phyloP scores from a whole-genome alignment of 1,139 yeast genomes.

The Chernovozyma aurita region DNA sequence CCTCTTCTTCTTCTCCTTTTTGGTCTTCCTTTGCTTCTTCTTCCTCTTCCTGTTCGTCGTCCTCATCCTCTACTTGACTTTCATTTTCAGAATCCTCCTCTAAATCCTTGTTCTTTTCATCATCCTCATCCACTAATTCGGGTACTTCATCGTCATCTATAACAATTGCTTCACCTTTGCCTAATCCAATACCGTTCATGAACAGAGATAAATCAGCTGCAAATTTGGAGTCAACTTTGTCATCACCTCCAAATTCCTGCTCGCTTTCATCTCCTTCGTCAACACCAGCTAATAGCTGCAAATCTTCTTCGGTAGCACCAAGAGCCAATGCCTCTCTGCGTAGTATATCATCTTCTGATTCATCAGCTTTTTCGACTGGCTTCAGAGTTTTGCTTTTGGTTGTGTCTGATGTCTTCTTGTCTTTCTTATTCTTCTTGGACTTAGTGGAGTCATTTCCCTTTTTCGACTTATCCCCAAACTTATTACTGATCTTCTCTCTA shows the following conservation, averaged over 20 bases:
- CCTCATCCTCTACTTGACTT: constrained; percentile 22
- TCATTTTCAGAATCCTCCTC: constrained; percentile 25
- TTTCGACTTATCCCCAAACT: constrained; percentile 23
- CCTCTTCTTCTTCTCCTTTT: constrained; percentile 10
- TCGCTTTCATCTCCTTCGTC: constrained; percentile 58
- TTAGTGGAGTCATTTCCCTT: constrained; percentile 20
- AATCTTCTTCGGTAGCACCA: constrained; percentile 70
- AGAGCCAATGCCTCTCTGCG: constrained; percentile 65
- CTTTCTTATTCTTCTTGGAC: constrained; percentile 17
- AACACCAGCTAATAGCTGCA: constrained; percentile 47
- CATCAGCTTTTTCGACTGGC: constrained; percentile 8
- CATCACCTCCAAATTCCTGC: constrained; percentile 48
- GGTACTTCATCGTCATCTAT: constrained; percentile 29
- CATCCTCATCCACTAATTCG: constrained; percentile 18
- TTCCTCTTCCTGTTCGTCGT: constrained; percentile 20
- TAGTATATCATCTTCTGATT: constrained; percentile 32
- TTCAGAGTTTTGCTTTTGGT: constrained; percentile 10
- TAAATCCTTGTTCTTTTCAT: constrained; percentile 25
- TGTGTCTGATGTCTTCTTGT: constrained; percentile 9
- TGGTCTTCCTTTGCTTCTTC: constrained; percentile 18
- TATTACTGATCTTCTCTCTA: constrained; percentile 53
- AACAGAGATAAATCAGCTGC: constrained; percentile 58
- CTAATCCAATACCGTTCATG: constrained; percentile 67
- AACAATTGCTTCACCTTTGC: constrained; percentile 31
- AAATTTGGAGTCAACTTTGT: constrained; percentile 43